Base-by-base conservation (phyloP, 148 eudicot genomes). In the Chenopodium formosanum region DNA sequence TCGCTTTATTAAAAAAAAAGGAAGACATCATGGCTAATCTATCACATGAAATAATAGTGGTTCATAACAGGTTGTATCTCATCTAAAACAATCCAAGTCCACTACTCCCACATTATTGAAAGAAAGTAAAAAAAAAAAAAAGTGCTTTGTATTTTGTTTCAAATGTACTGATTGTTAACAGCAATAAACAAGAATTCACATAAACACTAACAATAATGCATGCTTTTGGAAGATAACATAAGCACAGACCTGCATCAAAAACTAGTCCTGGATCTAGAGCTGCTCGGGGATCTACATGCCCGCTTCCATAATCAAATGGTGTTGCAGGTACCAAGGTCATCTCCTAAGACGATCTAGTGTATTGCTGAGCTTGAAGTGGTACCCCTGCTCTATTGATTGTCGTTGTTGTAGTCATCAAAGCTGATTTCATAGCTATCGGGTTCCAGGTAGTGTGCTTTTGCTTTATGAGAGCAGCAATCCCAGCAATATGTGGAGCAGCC, bases 401-500 rank as follows among this genome's bases (percentile, higher is more conserved):
- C 9, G 94, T 65, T 7, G 98, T 84, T 48, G 99, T 94, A 64
- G 99, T 97, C 99, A 94, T 97, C 83, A 97, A 86, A 73, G 99
- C 97, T 50, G 99, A 97, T 79, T 92, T 97, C 70, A 97, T 97
- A 34, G 99, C 99, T n/a, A 98, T 93, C 37, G 99, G 98, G 82
- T 97, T 97, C 99, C 99, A 97, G 63, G 25, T 91, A 75, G 93
- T 97, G 80, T 94, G 94, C 86, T 91, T 90, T 82, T 94, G 99
- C 95, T 97, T 97, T 75, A 97, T 76, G 12, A 97, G 92, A 77
- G 99, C 98, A 34, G 99, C 99, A 82, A 97, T 97, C 56, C 99
- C 99, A 2, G 99, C 91, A 73, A 97, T 92, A 86, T 97, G 99
- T 32, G 99, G 99, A 31, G 99, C 98, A 73, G 99, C 98, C 99